A percentile compares a stretch with the other conserved stretches of the same genome.
Evolutionary conservation across 768 basidiomycete species (phyloP).

Genomic region (Mycena maculata): DNA sequence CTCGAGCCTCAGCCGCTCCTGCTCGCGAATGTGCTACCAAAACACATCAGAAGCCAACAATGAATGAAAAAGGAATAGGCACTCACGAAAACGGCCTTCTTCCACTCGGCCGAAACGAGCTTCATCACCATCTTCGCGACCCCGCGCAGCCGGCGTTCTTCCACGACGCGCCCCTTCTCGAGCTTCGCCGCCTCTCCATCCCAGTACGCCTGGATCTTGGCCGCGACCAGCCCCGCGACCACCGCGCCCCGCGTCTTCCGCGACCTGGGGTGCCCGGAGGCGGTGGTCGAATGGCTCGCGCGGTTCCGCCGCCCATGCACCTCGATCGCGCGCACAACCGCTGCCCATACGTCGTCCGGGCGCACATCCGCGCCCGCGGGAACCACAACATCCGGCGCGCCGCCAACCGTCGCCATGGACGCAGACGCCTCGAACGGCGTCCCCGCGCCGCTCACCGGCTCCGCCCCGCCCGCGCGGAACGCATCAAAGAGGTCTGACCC

Average conservation of each 20-base stretch:
- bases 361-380: constrained; percentile 37
- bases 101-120: constrained; percentile 84
- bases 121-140: constrained; percentile 80
- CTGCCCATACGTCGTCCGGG: constrained; percentile 67
- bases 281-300: not conserved
- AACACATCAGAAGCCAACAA: constrained; percentile 2
- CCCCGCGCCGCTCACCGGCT: not conserved
- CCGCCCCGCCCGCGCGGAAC: constrained; percentile 2
- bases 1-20: constrained; percentile 69
- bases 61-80: not conserved
- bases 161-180: constrained; percentile 65
- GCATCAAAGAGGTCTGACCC: constrained; percentile 28
- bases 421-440: not conserved
- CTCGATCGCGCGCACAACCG: constrained; percentile 62
- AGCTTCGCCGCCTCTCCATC: constrained; percentile 72
- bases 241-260: constrained; percentile 50
- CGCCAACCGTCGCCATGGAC: not conserved
- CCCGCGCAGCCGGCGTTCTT: constrained; percentile 73
- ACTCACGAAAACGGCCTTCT: constrained; percentile 85
- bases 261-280: constrained; percentile 32
- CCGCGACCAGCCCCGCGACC: constrained; percentile 68
- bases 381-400: constrained; percentile 35
- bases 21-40: constrained; percentile 77
- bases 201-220: constrained; percentile 79
- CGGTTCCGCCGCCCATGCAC: constrained; percentile 29